Evolutionary conservation across 768 basidiomycete species (phyloP).

Genomic region (Russula vinacea): DNA sequence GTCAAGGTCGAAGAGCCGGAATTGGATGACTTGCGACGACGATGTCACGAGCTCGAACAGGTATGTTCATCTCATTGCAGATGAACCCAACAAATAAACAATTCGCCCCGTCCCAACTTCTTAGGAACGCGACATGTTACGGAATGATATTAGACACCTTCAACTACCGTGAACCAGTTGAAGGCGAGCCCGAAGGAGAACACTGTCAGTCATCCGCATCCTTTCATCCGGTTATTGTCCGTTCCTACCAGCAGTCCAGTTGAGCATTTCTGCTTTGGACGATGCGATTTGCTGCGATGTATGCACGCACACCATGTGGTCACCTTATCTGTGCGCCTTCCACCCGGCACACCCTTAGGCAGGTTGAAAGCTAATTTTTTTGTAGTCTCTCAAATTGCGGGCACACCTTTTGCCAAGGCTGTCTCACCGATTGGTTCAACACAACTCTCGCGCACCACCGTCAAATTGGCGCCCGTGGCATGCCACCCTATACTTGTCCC

Average conservation of each 20-base stretch:
- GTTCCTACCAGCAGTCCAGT: slow-evolving; percentile 6
- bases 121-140: slow-evolving; percentile 18
- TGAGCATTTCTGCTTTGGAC: slow-evolving; percentile 39
- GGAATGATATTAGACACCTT: slow-evolving; percentile 12
- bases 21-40: slow-evolving; percentile 7
- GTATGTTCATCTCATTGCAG: neutral
- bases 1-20: slow-evolving; percentile 20
- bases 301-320: slow-evolving; percentile 62
- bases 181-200: slow-evolving; percentile 21
- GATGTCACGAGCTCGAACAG: slow-evolving; percentile 19
- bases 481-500: slow-evolving; percentile 57
- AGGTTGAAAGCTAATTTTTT: slow-evolving; percentile 10
- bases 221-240: neutral
- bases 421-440: slow-evolving; percentile 54
- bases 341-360: neutral
- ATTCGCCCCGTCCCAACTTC: neutral
- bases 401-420: slow-evolving; percentile 64
- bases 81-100: neutral
- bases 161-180: slow-evolving; percentile 8
- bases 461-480: slow-evolving; percentile 34
- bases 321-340: slow-evolving; percentile 56
- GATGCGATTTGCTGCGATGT: slow-evolving; percentile 62
- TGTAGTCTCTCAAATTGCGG: slow-evolving; percentile 59
- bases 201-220: slow-evolving; percentile 8
- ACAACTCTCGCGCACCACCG: slow-evolving; percentile 51